Percentiles rank a stretch among this genome's conserved stretches.
Conservation (phyloP, 192 early-diverging fungal genomes). For the Umbelopsis sp. region DNA sequence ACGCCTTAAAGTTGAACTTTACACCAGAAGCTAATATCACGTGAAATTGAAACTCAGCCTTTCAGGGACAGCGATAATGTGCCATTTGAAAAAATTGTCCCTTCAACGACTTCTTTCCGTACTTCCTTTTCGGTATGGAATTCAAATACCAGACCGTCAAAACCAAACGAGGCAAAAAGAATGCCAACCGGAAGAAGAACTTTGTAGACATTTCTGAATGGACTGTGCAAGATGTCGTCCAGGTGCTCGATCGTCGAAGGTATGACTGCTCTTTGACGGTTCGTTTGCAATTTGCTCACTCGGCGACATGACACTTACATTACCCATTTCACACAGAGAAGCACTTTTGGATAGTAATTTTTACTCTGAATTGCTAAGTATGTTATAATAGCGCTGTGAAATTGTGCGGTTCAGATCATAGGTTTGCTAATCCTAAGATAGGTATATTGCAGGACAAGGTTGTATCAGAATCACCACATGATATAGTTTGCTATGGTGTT, state of each 20-base stretch:
- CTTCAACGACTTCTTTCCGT: background rate
- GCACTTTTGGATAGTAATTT: constrained; percentile 19
- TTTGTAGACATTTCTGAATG: constrained; percentile 23
- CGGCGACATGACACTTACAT: background rate
- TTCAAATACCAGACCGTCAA: constrained; percentile 28
- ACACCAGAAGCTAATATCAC: background rate
- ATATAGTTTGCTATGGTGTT: constrained; percentile 43
- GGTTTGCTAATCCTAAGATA: background rate
- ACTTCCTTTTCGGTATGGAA: background rate
- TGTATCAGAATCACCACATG: background rate
- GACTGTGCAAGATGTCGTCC: constrained; percentile 24
- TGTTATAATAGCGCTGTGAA: background rate
- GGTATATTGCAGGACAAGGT: constrained; percentile 21
- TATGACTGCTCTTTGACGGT: background rate
- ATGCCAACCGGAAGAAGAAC: constrained; percentile 8
- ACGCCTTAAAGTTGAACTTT: no score
- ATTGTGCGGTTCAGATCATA: background rate
- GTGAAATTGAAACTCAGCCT: background rate
- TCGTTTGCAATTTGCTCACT: background rate
- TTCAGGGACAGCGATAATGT: background rate
- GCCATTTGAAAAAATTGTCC: background rate
- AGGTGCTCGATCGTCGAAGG: constrained; percentile 21
- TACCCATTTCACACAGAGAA: background rate
- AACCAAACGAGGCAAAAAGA: constrained; percentile 8
- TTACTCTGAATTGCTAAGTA: constrained; percentile 22